Percentiles rank a stretch among this genome's conserved stretches.
phyloP scores from a whole-genome alignment of 2,329 filamentous ascomycete genomes.

The Scolecobasidium constrictum region DNA sequence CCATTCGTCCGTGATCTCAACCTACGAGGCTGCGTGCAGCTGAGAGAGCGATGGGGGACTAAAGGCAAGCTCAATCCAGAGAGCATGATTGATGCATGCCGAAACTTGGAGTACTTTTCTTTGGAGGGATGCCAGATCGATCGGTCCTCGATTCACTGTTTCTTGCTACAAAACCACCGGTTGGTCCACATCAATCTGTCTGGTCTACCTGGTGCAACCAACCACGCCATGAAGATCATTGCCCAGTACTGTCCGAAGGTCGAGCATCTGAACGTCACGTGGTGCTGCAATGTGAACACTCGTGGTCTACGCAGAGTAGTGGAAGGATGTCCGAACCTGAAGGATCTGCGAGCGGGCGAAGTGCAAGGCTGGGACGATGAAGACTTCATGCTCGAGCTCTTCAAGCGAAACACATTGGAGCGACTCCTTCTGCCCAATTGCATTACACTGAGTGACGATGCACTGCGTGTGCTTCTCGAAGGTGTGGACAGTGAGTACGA shows the following conservation, averaged over 20 bases:
- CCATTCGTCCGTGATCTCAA: conserved; percentile 89
- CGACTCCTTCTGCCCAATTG: conserved; percentile 75
- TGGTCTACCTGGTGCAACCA: conserved; percentile 68
- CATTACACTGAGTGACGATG: conserved; percentile 63
- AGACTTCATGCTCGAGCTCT: conserved; percentile 63
- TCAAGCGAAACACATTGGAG: conserved; percentile 70
- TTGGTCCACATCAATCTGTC: conserved; percentile 81
- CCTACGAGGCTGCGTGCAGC: conserved; percentile 79
- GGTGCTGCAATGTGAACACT: conserved; percentile 80
- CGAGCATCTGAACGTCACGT: conserved; percentile 81
- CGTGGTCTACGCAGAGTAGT: conserved; percentile 64
- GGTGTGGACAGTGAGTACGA: conserved; percentile 70
- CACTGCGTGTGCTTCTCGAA: conserved; percentile 62
- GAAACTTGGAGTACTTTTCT: conserved; percentile 76
- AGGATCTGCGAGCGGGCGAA: conserved; percentile 73
- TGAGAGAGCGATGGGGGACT: conserved; percentile 68
- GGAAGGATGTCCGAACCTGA: conserved; percentile 59
- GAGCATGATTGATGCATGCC: conserved; percentile 77
- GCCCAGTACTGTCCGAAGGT: conserved; percentile 69
- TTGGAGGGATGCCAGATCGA: conserved; percentile 86
- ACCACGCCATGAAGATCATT: conserved; percentile 78
- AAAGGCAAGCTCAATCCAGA: conserved; percentile 45
- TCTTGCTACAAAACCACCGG: conserved; percentile 64
- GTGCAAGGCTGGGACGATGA: conserved; percentile 67
- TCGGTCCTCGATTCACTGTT: conserved; percentile 64